A percentile compares a stretch with the other conserved stretches of the same genome.
Evolutionary conservation across 2,329 filamentous ascomycete genomes (phyloP).

Genomic region (Trichoderma koningii): DNA sequence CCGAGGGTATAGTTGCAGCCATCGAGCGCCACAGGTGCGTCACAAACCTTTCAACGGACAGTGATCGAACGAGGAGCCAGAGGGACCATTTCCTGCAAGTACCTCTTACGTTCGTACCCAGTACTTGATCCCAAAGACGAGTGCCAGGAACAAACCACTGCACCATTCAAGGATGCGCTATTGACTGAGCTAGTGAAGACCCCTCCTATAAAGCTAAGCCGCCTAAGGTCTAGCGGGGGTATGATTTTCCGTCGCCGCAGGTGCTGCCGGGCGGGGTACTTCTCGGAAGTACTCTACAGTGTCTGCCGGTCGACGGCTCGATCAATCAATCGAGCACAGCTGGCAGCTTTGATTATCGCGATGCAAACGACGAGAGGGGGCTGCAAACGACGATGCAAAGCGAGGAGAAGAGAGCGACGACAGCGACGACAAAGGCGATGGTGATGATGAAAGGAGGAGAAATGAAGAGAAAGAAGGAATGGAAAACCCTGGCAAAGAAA

Average conservation of each 20-base stretch:
- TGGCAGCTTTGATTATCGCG: too few relatives aligned
- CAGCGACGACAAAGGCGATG: too few relatives aligned
- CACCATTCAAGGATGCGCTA: neutral
- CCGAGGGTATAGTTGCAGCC: neutral
- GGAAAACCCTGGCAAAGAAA: neutral
- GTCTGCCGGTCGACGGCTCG: too few relatives aligned
- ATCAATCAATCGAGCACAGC: too few relatives aligned
- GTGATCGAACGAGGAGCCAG: constrained; percentile 5
- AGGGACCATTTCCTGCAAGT: neutral
- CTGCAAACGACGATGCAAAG: neutral
- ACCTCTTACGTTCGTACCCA: too few relatives aligned
- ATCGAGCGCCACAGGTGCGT: neutral
- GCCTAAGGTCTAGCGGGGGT: neutral
- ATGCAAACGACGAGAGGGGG: neutral
- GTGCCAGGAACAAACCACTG: neutral
- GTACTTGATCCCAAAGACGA: neutral
- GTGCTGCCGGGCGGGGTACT: too few relatives aligned
- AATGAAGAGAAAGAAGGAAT: neutral
- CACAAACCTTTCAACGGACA: neutral
- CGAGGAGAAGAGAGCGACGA: neutral
- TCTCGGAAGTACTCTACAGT: too few relatives aligned
- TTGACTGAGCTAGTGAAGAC: neutral
- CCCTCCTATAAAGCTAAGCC: neutral
- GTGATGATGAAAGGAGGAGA: neutral
- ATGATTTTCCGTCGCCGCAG: neutral